Evolutionary conservation across 352 stramenopile species (phyloP).

Genomic region (Pythium dissotocum): DNA sequence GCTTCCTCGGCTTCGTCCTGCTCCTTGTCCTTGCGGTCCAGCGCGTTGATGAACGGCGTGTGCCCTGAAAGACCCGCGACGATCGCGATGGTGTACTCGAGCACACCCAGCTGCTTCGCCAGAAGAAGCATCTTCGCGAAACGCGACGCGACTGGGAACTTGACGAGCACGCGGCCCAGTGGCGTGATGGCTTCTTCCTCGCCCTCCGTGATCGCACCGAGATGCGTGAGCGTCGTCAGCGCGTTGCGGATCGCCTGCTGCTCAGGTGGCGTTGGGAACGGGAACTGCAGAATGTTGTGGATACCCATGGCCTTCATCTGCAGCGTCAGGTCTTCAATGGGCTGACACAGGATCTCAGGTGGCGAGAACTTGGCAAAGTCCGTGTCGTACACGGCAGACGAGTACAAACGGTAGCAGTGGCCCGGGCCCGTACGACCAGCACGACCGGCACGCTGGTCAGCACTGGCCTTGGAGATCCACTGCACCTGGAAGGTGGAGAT

Average conservation of each 20-base stretch:
- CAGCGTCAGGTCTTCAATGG: conserved; percentile 96
- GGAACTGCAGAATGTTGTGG: conserved; percentile 93
- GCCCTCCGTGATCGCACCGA: conserved; percentile 63
- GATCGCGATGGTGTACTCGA: conserved; percentile 85
- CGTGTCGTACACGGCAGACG: conserved; percentile 94
- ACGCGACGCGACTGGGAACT: conserved; percentile 84
- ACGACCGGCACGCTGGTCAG: conserved; percentile 92
- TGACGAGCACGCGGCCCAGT: conserved; percentile 77
- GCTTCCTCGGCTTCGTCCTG: conserved; percentile 17
- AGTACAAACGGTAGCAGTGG: conserved; percentile 99
- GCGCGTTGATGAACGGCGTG: conserved; percentile 65
- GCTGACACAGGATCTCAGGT: conserved; percentile 90
- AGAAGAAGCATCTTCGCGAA: conserved; percentile 92
- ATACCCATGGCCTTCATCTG: conserved; percentile 99
- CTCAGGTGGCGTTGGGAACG: conserved; percentile 95
- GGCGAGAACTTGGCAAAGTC: conserved; percentile 90
- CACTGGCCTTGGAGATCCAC: conserved; percentile 87
- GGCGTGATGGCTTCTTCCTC: conserved; percentile 75
- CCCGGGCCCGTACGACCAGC: conserved; percentile 95
- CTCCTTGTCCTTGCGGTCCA: conserved; percentile 60
- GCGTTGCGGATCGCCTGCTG: conserved; percentile 84
- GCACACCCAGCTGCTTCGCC: conserved; percentile 60
- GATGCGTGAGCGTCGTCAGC: conserved; percentile 80
- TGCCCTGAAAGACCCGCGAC: conserved; percentile 76
- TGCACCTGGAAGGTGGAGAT: conserved; percentile 94